Evolutionary conservation across 2,329 filamentous ascomycete species (phyloP).

Genomic region (Colletotrichum sp.): DNA sequence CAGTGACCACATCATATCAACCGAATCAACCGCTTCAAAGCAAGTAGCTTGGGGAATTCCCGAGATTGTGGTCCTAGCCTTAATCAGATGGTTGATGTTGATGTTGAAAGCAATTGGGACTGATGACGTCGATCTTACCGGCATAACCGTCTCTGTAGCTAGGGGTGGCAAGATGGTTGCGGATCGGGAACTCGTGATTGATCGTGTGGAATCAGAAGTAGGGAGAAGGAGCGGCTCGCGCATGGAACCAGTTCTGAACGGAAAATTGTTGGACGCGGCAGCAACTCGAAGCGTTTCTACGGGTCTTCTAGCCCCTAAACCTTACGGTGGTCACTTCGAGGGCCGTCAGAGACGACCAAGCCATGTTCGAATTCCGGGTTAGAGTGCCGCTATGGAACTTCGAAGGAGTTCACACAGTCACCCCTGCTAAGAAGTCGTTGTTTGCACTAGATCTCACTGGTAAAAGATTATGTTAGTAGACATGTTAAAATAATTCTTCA

Average conservation of each 20-base stretch:
- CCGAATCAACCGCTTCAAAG: neutral
- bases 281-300: neutral
- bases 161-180: fast-evolving
- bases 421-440: too few relatives aligned
- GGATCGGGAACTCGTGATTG: neutral
- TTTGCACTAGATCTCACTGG: too few relatives aligned
- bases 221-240: too few relatives aligned
- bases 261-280: fast-evolving
- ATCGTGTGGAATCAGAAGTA: fast-evolving
- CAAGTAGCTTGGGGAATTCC: neutral
- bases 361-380: fast-evolving
- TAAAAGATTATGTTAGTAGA: too few relatives aligned
- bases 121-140: fast-evolving
- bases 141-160: fast-evolving
- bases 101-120: neutral
- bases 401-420: too few relatives aligned
- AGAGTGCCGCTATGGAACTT: neutral
- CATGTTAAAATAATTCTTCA: too few relatives aligned
- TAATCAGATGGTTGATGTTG: neutral
- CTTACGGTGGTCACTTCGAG: fast-evolving
- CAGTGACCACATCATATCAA: fast-evolving
- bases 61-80: neutral
- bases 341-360: fast-evolving
- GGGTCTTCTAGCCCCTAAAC: fast-evolving
- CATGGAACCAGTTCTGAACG: fast-evolving